Conservation (phyloP, 2,329 filamentous ascomycete genomes). For the Calonectria pteridis region DNA sequence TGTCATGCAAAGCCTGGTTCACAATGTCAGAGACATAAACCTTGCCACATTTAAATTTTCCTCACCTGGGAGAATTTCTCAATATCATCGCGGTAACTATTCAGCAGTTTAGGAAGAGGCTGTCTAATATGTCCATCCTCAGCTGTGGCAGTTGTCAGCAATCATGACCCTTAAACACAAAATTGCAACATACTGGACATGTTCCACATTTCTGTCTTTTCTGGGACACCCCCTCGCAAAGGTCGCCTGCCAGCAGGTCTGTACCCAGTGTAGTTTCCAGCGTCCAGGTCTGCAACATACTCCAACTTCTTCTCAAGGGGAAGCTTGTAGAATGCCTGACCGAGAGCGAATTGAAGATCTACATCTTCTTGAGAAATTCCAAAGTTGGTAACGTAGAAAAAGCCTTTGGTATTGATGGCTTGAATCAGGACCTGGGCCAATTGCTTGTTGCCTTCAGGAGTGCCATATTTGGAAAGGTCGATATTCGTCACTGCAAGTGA, state of each 20-base stretch:
- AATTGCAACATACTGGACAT: slow-evolving; percentile 48
- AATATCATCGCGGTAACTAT: slow-evolving; percentile 25
- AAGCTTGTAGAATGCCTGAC: slow-evolving; percentile 64
- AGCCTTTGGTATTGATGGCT: slow-evolving; percentile 50
- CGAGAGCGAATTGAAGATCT: slow-evolving; percentile 70
- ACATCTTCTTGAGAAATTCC: slow-evolving; percentile 69
- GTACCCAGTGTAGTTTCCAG: slow-evolving; percentile 70
- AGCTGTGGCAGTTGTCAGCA: slow-evolving; percentile 27
- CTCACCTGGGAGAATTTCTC: slow-evolving; percentile 33
- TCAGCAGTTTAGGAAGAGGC: slow-evolving; percentile 10
- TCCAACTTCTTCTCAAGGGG: slow-evolving; percentile 72
- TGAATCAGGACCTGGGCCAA: slow-evolving; percentile 48
- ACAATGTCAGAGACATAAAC: neutral
- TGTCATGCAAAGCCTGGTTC: slow-evolving; percentile 58
- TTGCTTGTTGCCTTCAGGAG: slow-evolving; percentile 44
- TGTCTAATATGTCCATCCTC: slow-evolving; percentile 44
- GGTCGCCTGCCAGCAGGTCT: slow-evolving; percentile 57
- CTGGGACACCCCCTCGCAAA: slow-evolving; percentile 52
- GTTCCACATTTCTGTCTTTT: slow-evolving; percentile 55
- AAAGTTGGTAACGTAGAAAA: slow-evolving; percentile 65
- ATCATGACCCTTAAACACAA: neutral
- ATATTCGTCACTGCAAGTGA: slow-evolving; percentile 46
- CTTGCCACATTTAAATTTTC: neutral
- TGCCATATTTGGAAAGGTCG: slow-evolving; percentile 51
- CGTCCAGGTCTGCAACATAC: slow-evolving; percentile 60